A percentile compares a stretch with the other conserved stretches of the same genome.
Evolutionary conservation across 306 rosid species (phyloP).

Genomic region (Comarum palustre): DNA sequence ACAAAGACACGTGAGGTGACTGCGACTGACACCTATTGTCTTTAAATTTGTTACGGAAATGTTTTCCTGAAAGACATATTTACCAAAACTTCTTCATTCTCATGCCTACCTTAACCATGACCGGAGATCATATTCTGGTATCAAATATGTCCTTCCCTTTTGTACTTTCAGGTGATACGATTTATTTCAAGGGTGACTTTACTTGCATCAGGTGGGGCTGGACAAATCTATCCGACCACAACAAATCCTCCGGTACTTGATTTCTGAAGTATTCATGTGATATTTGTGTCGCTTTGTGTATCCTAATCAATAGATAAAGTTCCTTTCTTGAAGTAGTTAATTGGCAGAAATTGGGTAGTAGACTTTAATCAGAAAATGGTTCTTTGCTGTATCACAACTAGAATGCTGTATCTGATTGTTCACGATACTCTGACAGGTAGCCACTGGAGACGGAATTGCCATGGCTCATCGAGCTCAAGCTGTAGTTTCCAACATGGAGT

Average conservation of each 20-base stretch:
- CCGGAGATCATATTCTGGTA: background rate
- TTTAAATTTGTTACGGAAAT: constrained; percentile 10
- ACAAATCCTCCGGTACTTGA: constrained; percentile 81
- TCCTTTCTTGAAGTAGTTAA: background rate
- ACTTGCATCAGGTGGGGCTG: constrained; percentile 97
- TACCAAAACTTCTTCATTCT: background rate
- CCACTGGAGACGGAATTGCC: constrained; percentile 95
- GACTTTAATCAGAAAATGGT: background rate
- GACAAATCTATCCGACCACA: constrained; percentile 89
- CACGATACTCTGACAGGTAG: constrained; percentile 49
- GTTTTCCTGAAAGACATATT: constrained; percentile 1
- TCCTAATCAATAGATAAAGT: background rate
- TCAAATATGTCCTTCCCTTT: constrained; percentile 17
- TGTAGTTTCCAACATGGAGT: constrained; percentile 97
- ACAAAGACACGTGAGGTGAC: constrained; percentile 74
- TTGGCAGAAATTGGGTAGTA: background rate
- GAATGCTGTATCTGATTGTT: constrained; percentile 16
- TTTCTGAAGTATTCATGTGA: background rate
- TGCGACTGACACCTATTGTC: constrained; percentile 13
- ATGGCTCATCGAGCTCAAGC: constrained; percentile 98
- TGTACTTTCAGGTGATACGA: constrained; percentile 68
- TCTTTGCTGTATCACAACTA: background rate
- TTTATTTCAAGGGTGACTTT: constrained; percentile 89
- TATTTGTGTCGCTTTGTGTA: background rate
- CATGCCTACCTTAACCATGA: background rate